phyloP scores from a whole-genome alignment of 1,284 basidiomycete species.

The Polyporus tsugae region DNA sequence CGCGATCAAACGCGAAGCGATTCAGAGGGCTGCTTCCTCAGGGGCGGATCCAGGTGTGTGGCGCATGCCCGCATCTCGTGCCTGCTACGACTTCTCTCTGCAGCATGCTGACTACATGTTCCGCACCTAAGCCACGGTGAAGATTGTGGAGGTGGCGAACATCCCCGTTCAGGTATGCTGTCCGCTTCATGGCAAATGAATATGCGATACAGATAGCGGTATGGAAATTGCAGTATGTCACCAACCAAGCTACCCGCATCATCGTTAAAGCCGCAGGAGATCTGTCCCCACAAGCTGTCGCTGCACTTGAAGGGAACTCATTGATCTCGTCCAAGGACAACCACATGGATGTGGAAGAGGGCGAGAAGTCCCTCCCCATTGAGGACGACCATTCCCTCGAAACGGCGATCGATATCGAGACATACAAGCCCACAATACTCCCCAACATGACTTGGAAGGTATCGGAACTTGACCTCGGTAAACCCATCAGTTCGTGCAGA shows the following conservation, averaged over 20 bases:
- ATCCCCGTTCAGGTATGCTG: constrained; percentile 49
- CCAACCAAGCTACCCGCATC: constrained; percentile 58
- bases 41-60: constrained; percentile 51
- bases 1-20: constrained; percentile 51
- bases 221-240: constrained; percentile 51
- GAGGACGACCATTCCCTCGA: constrained; percentile 11
- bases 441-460: constrained; percentile 43
- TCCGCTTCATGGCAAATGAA: neutral
- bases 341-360: constrained; percentile 14
- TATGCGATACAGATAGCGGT: neutral
- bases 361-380: constrained; percentile 21
- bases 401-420: constrained; percentile 35
- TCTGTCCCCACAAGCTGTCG: constrained; percentile 34
- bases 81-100: neutral
- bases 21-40: constrained; percentile 51
- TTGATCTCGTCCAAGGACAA: constrained; percentile 11
- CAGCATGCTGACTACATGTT: neutral
- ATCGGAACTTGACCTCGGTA: constrained; percentile 46
- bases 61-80: neutral
- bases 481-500: constrained; percentile 7
- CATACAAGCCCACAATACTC: constrained; percentile 44
- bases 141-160: constrained; percentile 56
- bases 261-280: constrained; percentile 59
- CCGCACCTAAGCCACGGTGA: constrained; percentile 38
- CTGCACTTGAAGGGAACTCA: constrained; percentile 17